Conservation (phyloP, 2,329 filamentous ascomycete genomes). For the Chrysoporthe austroafricana region DNA sequence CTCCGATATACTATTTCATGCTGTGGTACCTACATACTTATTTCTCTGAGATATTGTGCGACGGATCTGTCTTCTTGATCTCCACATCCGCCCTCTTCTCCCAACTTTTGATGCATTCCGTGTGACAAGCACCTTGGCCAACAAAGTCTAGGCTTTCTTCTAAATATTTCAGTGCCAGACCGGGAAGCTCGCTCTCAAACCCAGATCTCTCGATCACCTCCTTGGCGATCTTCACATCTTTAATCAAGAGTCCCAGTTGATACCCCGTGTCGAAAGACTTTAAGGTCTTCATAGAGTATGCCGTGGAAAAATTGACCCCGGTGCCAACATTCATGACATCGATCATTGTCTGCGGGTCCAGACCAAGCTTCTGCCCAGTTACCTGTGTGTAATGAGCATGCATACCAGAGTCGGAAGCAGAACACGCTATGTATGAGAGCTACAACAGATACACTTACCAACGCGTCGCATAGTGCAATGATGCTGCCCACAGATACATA, state of each 20-base stretch:
- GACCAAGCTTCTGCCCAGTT: conserved; percentile 11
- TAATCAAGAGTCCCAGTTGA: conserved; percentile 10
- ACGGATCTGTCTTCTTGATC: neutral
- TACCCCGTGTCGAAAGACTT: conserved; percentile 15
- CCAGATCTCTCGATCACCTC: conserved; percentile 8
- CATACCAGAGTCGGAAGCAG: neutral
- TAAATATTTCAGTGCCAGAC: neutral
- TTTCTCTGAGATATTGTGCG: neutral
- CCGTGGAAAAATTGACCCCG: conserved; percentile 5
- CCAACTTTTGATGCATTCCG: conserved; percentile 16
- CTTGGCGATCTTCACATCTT: conserved; percentile 14
- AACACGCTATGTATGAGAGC: neutral
- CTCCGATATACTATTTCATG: neutral
- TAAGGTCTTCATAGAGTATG: conserved; percentile 7
- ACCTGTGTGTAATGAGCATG: neutral
- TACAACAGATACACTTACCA: neutral
- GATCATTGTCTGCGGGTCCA: conserved; percentile 12
- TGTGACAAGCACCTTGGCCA: conserved; percentile 9
- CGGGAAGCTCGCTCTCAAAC: conserved; percentile 11
- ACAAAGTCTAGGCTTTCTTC: neutral
- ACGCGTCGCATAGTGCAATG: conserved; percentile 11
- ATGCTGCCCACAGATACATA: conserved; percentile 16
- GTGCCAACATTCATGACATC: conserved; percentile 9
- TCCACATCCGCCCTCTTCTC: conserved; percentile 11
- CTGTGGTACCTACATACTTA: neutral